Evolutionary conservation across 176 grass and related monocot species (phyloP).

Genomic region (Aegilops speltoides): DNA sequence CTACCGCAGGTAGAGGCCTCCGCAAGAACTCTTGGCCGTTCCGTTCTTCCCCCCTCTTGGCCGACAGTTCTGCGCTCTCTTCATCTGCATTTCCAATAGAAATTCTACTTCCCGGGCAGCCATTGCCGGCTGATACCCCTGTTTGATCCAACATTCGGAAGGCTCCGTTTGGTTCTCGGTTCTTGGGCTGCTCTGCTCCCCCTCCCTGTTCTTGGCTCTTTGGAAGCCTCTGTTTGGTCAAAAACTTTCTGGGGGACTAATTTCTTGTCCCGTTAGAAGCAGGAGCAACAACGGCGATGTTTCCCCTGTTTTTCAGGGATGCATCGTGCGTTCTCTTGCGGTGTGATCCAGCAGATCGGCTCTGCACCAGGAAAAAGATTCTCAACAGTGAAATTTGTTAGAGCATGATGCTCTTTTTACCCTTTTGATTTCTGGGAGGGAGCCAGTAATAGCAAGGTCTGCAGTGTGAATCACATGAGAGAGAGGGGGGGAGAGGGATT

Average conservation of each 20-base stretch:
- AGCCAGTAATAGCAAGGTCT: not conserved
- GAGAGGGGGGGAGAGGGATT: not conserved
- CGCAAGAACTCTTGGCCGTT: not conserved
- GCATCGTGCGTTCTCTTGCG: not conserved
- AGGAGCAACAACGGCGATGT: no score
- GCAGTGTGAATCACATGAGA: not conserved
- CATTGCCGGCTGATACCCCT: not conserved
- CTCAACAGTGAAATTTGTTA: not conserved
- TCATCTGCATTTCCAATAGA: not conserved
- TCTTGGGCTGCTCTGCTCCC: conserved; percentile 9
- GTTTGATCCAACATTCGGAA: not conserved
- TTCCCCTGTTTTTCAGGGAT: no score
- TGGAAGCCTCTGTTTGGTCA: no score
- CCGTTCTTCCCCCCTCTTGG: not conserved
- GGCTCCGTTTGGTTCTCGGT: conserved; percentile 1
- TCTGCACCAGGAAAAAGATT: not conserved
- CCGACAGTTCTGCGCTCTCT: no score
- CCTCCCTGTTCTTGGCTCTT: no score
- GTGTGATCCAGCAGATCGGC: not conserved
- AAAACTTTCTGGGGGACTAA: no score
- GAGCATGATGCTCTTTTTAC: not conserved
- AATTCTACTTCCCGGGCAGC: not conserved
- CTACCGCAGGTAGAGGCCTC: not conserved
- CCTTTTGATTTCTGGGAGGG: not conserved
- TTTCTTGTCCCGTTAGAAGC: no score